These are phyloP conservation scores for Agaricales sp. DNA, from an alignment of 1,284 basidiomycete species.

Conservation along the genomic window DNA sequence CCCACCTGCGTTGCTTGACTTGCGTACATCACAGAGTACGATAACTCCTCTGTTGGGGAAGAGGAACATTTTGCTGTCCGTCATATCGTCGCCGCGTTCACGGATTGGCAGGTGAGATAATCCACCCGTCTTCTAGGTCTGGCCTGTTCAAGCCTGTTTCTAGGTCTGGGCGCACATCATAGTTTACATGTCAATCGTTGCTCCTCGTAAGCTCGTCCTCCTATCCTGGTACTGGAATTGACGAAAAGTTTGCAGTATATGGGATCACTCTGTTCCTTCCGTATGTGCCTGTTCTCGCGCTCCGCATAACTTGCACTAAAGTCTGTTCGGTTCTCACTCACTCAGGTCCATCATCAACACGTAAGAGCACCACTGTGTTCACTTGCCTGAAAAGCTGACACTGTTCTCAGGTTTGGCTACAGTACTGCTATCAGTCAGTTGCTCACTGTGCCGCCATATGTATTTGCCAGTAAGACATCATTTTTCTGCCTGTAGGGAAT, in stretches of 20 bases:
- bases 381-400: background rate
- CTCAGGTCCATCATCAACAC: conserved; percentile 55
- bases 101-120: conserved; percentile 50
- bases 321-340: too few species aligned
- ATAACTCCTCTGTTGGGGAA: conserved; percentile 56
- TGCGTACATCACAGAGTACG: conserved; percentile 34
- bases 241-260: conserved; percentile 22
- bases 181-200: conserved; percentile 49
- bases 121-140: background rate
- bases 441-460: conserved; percentile 61
- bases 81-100: conserved; percentile 42
- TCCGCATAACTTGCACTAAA: too few species aligned
- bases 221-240: background rate
- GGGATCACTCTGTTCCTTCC: conserved; percentile 61
- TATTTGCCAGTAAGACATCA: conserved; percentile 39
- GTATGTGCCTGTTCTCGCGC: too few species aligned
- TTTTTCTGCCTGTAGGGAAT: background rate
- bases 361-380: conserved; percentile 19
- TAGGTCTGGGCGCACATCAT: conserved; percentile 46
- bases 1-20: background rate
- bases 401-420: conserved; percentile 39
- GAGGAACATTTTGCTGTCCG: conserved; percentile 46
- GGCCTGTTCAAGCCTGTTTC: background rate
- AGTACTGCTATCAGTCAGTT: conserved; percentile 49
- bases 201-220: conserved; percentile 35